Percentiles rank a stretch among this genome's conserved stretches.
Conservation (phyloP, 2,329 filamentous ascomycete species). For the Coniosporium tulheliwenetii region DNA sequence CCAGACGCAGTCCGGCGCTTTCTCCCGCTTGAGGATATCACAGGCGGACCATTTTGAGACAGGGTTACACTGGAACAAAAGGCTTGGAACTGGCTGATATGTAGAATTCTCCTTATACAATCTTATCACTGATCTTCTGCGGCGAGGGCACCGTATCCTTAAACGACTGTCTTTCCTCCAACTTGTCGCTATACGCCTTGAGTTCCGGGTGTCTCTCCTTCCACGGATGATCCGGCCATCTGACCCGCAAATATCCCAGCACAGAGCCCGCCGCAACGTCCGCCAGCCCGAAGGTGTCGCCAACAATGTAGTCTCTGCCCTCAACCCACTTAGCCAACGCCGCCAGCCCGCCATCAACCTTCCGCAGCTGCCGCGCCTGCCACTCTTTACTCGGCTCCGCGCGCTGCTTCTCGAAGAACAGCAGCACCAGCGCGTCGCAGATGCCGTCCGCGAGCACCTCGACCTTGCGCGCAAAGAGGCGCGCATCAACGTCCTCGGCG, state of each 20-base stretch:
- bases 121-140: slow-evolving; percentile 18
- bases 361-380: slow-evolving; percentile 18
- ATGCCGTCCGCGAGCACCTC: slow-evolving; percentile 20
- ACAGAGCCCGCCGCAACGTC: slow-evolving; percentile 19
- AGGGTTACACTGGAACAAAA: too few species aligned
- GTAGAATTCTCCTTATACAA: slow-evolving; percentile 11
- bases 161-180: slow-evolving; percentile 27
- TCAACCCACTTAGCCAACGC: slow-evolving; percentile 15
- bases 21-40: too few species aligned
- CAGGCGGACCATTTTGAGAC: too few species aligned
- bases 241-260: slow-evolving; percentile 17
- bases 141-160: slow-evolving; percentile 14
- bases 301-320: slow-evolving; percentile 13
- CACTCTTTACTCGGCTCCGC: slow-evolving; percentile 15
- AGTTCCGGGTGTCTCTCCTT: slow-evolving; percentile 16
- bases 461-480: slow-evolving; percentile 16
- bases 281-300: slow-evolving; percentile 16
- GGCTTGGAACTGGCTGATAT: too few species aligned
- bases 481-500: slow-evolving; percentile 9
- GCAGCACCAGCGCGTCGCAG: slow-evolving; percentile 21
- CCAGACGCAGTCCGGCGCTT: too few species aligned
- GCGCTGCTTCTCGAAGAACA: slow-evolving; percentile 19
- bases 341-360: slow-evolving; percentile 17
- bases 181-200: slow-evolving; percentile 29
- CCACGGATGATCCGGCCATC: slow-evolving; percentile 18